Conservation (phyloP, 108 stramenopile species). For the Parmales sp. region DNA sequence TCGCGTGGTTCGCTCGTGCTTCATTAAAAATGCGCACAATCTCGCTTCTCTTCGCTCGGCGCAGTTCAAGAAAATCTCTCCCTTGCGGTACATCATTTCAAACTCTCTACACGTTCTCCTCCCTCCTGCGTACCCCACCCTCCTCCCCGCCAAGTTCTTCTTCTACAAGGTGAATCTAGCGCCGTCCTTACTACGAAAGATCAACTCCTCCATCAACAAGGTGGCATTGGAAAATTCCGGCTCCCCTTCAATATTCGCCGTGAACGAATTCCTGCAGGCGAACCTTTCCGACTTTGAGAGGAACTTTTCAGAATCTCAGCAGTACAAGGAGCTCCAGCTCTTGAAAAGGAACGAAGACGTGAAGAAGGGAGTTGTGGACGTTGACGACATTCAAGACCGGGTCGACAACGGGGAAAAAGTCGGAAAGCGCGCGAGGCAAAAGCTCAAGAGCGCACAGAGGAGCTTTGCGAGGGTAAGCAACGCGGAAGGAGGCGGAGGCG, state of each 20-base stretch:
- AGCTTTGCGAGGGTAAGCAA: background rate
- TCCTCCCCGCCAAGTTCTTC: conserved; percentile 34
- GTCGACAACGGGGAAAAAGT: background rate
- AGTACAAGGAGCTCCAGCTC: background rate
- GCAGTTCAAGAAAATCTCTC: too few relatives aligned
- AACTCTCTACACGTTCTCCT: conserved; percentile 47
- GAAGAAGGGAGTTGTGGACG: background rate
- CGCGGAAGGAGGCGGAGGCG: background rate
- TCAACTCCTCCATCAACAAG: conserved; percentile 26
- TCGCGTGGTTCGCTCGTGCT: too few relatives aligned
- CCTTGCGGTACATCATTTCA: too few relatives aligned
- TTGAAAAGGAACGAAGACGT: background rate
- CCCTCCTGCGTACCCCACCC: conserved; percentile 41
- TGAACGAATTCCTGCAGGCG: conserved; percentile 24
- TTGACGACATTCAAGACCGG: background rate
- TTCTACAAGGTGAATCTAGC: conserved; percentile 48
- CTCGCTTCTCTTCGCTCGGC: too few relatives aligned
- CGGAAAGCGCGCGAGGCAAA: conserved; percentile 6
- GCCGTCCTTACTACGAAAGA: conserved; percentile 43
- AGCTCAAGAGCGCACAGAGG: conserved; percentile 5
- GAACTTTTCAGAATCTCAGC: background rate
- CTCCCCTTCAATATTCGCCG: conserved; percentile 36
- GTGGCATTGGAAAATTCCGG: conserved; percentile 37
- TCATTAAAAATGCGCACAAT: too few relatives aligned
- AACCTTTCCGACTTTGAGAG: background rate